Conservation (phyloP, 2,329 filamentous ascomycete species). For the Phialocephala sp. region DNA sequence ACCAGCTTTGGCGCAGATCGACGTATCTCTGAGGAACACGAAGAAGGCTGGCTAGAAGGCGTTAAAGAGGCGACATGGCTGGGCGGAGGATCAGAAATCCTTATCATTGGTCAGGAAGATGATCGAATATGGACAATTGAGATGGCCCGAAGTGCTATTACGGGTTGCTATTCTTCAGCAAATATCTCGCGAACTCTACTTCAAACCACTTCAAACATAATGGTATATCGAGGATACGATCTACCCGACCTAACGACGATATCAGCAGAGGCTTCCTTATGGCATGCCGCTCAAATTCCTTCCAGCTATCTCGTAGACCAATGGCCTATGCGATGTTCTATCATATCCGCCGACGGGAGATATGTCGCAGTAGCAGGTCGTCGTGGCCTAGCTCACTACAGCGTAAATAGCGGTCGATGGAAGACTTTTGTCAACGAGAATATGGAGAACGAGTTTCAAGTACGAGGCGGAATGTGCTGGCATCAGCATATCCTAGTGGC, state of each 20-base stretch:
- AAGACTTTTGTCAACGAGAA: constrained; percentile 86
- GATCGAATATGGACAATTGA: constrained; percentile 87
- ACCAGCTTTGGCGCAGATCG: constrained; percentile 80
- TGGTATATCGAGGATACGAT: constrained; percentile 94
- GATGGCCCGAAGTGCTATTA: constrained; percentile 92
- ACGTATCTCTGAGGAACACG: constrained; percentile 66
- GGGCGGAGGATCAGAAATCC: constrained; percentile 83
- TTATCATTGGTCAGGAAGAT: constrained; percentile 73
- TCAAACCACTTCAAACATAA: constrained; percentile 85
- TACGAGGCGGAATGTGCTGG: constrained; percentile 98
- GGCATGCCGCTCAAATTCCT: constrained; percentile 91
- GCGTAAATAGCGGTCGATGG: constrained; percentile 91
- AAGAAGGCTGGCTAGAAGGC: constrained; percentile 84
- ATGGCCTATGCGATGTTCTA: constrained; percentile 88
- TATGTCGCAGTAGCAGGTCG: constrained; percentile 97
- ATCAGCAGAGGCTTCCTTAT: constrained; percentile 89
- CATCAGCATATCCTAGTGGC: constrained; percentile 94
- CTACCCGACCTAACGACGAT: constrained; percentile 88
- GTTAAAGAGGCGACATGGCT: constrained; percentile 83
- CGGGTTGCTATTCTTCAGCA: constrained; percentile 87
- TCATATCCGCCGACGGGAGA: constrained; percentile 88
- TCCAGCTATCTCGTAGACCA: constrained; percentile 85
- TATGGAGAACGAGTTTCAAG: constrained; percentile 87
- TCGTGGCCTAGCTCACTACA: constrained; percentile 92
- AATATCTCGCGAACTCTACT: constrained; percentile 90